These are phyloP conservation scores for Miamiensis avidus DNA, from an alignment of 169 alveolate genomes.

Conservation along the genomic window DNA sequence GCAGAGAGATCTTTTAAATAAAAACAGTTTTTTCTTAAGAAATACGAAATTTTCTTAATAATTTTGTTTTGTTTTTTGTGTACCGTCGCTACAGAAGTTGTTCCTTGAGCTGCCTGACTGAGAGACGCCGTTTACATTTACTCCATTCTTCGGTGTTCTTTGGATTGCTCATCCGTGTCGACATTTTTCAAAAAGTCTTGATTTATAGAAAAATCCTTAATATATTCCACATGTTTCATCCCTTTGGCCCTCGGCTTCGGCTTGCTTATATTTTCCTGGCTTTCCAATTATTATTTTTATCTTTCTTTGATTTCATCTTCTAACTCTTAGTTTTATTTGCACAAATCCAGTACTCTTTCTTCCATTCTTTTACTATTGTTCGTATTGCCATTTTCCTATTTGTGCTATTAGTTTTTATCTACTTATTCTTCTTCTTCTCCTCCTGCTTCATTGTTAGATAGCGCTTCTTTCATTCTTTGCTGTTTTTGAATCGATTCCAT, in stretches of 20 bases:
- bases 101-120: slow-evolving; percentile 25
- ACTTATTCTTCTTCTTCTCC: no score
- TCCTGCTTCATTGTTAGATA: no score
- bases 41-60: no score
- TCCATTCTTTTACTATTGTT: neutral
- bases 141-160: slow-evolving; percentile 11
- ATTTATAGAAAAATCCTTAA: neutral
- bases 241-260: neutral
- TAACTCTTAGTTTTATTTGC: slow-evolving; percentile 5
- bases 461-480: no score
- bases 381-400: neutral
- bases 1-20: slow-evolving; percentile 27
- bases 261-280: neutral
- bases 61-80: no score
- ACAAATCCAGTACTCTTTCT: neutral
- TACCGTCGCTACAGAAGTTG: slow-evolving; percentile 28
- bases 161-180: slow-evolving; percentile 18
- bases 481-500: neutral
- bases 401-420: neutral
- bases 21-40: no score
- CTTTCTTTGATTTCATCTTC: neutral
- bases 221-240: slow-evolving; percentile 24
- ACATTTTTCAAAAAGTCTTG: slow-evolving; percentile 28
- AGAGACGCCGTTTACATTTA: neutral
- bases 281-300: neutral